Evolutionary conservation across 1,284 basidiomycete species (phyloP), one percentile per base, ranked within the genome.

Genomic region (Austroboletus novae-zelandiae): DNA sequence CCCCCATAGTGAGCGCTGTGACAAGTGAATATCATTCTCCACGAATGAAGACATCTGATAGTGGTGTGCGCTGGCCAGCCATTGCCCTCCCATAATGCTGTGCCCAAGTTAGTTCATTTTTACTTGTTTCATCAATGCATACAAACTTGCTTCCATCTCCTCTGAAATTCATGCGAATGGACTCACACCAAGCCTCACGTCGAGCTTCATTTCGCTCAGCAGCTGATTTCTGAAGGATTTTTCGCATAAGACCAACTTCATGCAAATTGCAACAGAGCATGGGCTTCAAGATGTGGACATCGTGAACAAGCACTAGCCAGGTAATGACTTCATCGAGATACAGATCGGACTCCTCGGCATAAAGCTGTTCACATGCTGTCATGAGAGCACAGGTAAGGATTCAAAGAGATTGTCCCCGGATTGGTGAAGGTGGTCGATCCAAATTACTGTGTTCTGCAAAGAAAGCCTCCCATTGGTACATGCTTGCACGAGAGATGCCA

Each of bases 61-160:
- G 45, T 3, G 45, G 40, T 27, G 59, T 56, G 9, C 31, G 39
- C 39, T 56, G 32, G 17, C 57, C 58, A 25, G 7, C 3, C 4
- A 11, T 7, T 25, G 23, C 39, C 5, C 39, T 8, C 27, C 39
- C 39, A 40, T 25, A 40, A 15, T 15, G 23, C 5, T 34, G 37
- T 29, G 58, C 53, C 43, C 43, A 57, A 8, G 54, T 53, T 2
- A 43, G 53, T 14, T 66, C 53, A 32, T 65, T 56, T 47, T 65
- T 64, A 53, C 64, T 65, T 17, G 59, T 59, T 55, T 65, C 62
- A 40, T 66, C 59, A 29, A 67, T 41, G 10, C 53, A 45, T 1
- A 66, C 53, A 45, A 65, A 65, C 50, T 66, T 54, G 13, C 47
- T 54, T 2, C 64, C 62, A 53, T 57, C 58, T 8, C 60, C 61